Evolutionary conservation across 371 early-diverging fungal genomes (phyloP).

Genomic region (Choanephora cucurbitarum): DNA sequence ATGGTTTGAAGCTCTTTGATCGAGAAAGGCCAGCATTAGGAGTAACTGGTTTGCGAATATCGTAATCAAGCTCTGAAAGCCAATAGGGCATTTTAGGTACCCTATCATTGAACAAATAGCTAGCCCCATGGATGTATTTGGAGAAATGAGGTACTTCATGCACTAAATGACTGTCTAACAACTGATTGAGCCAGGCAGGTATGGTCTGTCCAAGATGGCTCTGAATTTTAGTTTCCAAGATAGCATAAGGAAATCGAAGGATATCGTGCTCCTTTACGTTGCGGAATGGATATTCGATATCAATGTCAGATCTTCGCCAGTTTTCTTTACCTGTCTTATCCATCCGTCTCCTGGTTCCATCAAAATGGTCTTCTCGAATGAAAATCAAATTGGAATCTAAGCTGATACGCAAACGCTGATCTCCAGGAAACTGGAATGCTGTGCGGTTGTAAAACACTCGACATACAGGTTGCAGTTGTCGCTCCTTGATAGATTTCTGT

Average conservation of each 20-base stretch:
- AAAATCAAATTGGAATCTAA: conserved; percentile 97
- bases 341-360: conserved; percentile 29
- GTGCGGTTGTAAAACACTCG: conserved; percentile 98
- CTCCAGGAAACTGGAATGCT: conserved; percentile 99
- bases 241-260: conserved; percentile 93
- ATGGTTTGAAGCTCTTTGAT: conserved; percentile 49
- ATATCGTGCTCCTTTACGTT: conserved; percentile 81
- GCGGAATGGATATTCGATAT: conserved; percentile 90
- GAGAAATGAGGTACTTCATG: conserved; percentile 96
- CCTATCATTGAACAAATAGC: conserved; percentile 81
- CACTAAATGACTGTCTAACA: conserved; percentile 84
- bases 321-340: conserved; percentile 57
- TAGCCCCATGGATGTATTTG: conserved; percentile 94
- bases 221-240: conserved; percentile 97
- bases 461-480: conserved; percentile 80
- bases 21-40: conserved; percentile 54
- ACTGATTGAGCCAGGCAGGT: conserved; percentile 45
- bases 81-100: conserved; percentile 95
- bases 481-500: conserved; percentile 71
- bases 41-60: conserved; percentile 75
- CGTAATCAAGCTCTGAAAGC: conserved; percentile 92
- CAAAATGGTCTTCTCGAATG: conserved; percentile 94
- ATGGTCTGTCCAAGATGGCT: conserved; percentile 83
- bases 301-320: conserved; percentile 93
- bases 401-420: conserved; percentile 94